Conservation (phyloP, 225 moss, liverwort and hornwort genomes). For the Neckera pumila region DNA sequence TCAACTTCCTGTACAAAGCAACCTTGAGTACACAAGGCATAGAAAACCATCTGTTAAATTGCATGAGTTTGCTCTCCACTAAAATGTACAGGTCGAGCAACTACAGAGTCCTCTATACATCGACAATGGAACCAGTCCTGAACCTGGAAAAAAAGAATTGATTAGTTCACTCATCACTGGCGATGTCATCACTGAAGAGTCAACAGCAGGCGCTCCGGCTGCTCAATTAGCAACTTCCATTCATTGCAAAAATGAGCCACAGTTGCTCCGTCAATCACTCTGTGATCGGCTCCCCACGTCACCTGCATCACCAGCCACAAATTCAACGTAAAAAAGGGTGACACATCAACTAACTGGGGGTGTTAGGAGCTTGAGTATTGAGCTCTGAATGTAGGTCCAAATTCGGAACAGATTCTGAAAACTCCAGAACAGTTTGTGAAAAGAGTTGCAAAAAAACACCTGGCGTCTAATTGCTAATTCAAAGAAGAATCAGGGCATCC, state of each 20-base stretch:
- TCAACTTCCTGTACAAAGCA: not conserved
- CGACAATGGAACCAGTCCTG: not conserved
- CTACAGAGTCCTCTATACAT: not conserved
- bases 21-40: not conserved
- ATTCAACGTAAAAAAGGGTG: not conserved
- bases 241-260: conserved; percentile 89
- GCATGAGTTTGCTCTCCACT: conserved; percentile 16
- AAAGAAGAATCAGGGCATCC: not conserved
- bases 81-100: conserved; percentile 28
- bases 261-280: conserved; percentile 92
- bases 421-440: not conserved
- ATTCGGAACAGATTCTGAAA: too few relatives aligned
- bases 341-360: not conserved
- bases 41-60: not conserved
- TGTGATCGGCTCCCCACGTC: conserved; percentile 95
- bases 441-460: not conserved
- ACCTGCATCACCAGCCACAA: conserved; percentile 28
- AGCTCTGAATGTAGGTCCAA: not conserved
- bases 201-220: conserved; percentile 55
- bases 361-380: too few relatives aligned
- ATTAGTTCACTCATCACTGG: too few relatives aligned
- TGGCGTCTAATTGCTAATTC: not conserved
- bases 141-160: not conserved
- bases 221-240: conserved; percentile 86
- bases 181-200: conserved; percentile 15